These are phyloP conservation scores for Trametes sp. DNA, from an alignment of 1,284 basidiomycete species.

Conservation along the genomic window DNA sequence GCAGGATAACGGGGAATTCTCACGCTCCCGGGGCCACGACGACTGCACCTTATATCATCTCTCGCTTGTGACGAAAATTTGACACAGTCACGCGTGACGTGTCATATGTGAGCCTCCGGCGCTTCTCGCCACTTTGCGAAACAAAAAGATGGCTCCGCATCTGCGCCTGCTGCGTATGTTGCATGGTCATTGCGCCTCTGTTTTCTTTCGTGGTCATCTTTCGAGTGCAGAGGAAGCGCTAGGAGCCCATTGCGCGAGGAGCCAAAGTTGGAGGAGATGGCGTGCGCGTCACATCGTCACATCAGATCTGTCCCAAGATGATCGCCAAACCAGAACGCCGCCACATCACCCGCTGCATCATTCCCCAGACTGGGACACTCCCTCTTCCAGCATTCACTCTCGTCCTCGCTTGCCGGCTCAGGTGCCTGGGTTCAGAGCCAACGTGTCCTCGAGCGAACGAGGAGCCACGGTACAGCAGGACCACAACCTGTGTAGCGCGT, in stretches of 20 bases:
- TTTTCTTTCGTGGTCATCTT: not conserved
- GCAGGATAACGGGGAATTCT: slow-evolving; percentile 49
- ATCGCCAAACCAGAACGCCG: slow-evolving; percentile 25
- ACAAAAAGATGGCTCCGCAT: slow-evolving; percentile 10
- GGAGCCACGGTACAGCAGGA: too few relatives aligned
- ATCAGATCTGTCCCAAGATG: slow-evolving; percentile 23
- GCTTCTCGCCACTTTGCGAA: slow-evolving; percentile 17
- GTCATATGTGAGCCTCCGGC: slow-evolving; percentile 32
- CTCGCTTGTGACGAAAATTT: slow-evolving; percentile 48
- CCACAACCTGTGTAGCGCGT: not conserved
- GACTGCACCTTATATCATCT: slow-evolving; percentile 50
- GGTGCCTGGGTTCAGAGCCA: not conserved
- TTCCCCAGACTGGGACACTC: not conserved
- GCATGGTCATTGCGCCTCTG: not conserved
- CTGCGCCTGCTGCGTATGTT: not conserved
- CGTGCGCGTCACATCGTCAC: slow-evolving; percentile 27
- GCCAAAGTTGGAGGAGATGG: not conserved
- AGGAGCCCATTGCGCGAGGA: not conserved
- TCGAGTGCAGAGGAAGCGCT: not conserved
- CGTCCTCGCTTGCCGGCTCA: not conserved
- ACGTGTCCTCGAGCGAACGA: not conserved
- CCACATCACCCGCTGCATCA: slow-evolving; percentile 26
- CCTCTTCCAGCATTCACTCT: not conserved
- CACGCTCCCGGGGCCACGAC: slow-evolving; percentile 45
- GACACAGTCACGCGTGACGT: slow-evolving; percentile 45